Evolutionary conservation across 1,284 basidiomycete genomes (phyloP).

Genomic region (Ceratobasidium sp.): DNA sequence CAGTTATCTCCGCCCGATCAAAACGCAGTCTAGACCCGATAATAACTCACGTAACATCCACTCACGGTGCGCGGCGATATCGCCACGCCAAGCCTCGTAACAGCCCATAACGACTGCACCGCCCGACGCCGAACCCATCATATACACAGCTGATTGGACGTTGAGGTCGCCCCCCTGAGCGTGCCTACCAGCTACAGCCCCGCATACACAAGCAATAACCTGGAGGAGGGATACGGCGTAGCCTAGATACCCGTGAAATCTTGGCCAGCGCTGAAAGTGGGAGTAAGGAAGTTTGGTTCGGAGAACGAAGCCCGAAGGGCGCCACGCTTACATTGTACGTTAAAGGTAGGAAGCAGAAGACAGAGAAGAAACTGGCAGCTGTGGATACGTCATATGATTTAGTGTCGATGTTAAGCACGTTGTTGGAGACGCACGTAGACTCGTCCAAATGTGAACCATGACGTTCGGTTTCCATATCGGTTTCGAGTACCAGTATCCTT

Average conservation of each 20-base stretch:
- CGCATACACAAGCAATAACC: constrained; percentile 38
- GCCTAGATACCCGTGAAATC: constrained; percentile 47
- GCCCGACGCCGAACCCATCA: constrained; percentile 34
- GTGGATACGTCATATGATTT: neutral
- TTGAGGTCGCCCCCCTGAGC: constrained; percentile 47
- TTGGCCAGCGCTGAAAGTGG: constrained; percentile 43
- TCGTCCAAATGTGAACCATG: constrained; percentile 46
- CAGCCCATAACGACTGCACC: constrained; percentile 40
- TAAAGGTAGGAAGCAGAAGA: constrained; percentile 48
- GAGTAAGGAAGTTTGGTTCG: neutral
- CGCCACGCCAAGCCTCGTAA: constrained; percentile 40
- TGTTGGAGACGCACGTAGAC: constrained; percentile 37
- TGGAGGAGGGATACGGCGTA: constrained; percentile 46
- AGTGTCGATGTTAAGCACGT: neutral
- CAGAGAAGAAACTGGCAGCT: constrained; percentile 48
- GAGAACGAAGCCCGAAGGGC: constrained; percentile 25
- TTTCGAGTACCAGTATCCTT: constrained; percentile 48
- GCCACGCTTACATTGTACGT: constrained; percentile 34
- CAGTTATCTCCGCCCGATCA: neutral
- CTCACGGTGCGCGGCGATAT: constrained; percentile 46
- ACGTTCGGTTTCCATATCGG: constrained; percentile 40
- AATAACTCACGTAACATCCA: constrained; percentile 50
- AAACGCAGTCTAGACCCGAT: neutral
- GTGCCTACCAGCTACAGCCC: constrained; percentile 42
- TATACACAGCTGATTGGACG: constrained; percentile 46